Evolutionary conservation across 768 basidiomycete genomes (phyloP).

Genomic region (Lactarius tabidus): DNA sequence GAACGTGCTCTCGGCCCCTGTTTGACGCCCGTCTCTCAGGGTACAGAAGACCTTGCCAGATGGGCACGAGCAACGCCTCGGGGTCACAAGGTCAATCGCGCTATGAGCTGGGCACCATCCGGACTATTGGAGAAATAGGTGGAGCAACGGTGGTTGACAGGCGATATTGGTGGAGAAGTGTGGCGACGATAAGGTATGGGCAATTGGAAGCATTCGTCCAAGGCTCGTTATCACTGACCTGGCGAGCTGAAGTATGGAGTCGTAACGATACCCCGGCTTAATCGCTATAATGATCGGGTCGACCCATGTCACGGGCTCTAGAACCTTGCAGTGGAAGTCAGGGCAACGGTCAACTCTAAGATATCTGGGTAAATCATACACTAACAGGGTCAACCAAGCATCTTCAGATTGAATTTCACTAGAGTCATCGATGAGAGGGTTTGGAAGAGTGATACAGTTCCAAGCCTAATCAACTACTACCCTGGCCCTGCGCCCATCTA

Average conservation of each 20-base stretch:
- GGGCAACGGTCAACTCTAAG: background rate
- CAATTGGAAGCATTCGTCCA: background rate
- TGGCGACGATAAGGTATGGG: constrained; percentile 26
- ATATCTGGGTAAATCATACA: background rate
- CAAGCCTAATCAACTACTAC: background rate
- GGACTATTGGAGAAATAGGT: constrained; percentile 2
- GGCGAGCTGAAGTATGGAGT: background rate
- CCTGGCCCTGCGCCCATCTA: constrained; percentile 15
- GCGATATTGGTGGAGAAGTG: constrained; percentile 1
- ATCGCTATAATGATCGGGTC: background rate
- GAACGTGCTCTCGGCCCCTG: background rate
- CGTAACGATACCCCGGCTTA: background rate
- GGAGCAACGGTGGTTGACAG: constrained; percentile 10
- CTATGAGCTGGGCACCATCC: background rate
- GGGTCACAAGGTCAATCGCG: background rate
- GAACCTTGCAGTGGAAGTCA: background rate
- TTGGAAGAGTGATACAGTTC: background rate
- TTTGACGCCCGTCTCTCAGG: background rate
- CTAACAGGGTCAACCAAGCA: background rate
- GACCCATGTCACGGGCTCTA: background rate
- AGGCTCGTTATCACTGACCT: background rate
- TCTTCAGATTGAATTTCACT: background rate
- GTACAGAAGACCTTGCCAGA: background rate
- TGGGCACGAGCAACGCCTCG: background rate
- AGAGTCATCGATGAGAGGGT: constrained; percentile 11